Percentiles rank a stretch among this genome's conserved stretches.
These are phyloP conservation scores for Epichloe elymi DNA, from an alignment of 2,329 filamentous ascomycete genomes.

Conservation along the genomic window DNA sequence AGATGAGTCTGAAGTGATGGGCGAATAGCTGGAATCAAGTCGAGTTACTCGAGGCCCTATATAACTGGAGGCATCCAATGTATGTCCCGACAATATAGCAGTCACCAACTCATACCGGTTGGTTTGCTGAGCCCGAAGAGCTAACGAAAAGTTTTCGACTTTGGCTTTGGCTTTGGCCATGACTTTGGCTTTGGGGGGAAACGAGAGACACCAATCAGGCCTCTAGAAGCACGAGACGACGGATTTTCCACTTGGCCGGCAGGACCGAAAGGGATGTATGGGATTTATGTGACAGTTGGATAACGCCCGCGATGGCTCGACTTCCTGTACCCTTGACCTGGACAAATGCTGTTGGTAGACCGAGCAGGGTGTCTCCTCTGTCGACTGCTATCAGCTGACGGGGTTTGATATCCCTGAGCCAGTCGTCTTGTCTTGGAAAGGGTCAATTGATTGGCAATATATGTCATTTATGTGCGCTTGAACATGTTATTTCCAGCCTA, in stretches of 20 bases:
- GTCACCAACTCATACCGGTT: neutral
- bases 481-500: neutral
- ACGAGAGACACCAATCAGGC: constrained; percentile 4
- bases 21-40: neutral
- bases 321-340: constrained; percentile 4
- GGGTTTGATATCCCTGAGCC: neutral
- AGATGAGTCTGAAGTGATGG: neutral
- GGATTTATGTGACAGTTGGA: constrained; percentile 8
- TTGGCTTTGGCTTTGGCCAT: neutral
- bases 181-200: neutral
- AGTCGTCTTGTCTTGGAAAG: neutral
- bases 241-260: constrained; percentile 6
- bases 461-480: neutral
- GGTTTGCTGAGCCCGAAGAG: constrained; percentile 3
- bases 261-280: constrained; percentile 5
- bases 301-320: constrained; percentile 4
- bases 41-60: neutral
- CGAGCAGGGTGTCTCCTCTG: neutral
- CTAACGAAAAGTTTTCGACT: neutral
- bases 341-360: constrained; percentile 3
- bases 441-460: neutral
- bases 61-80: neutral
- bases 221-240: constrained; percentile 3
- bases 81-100: neutral
- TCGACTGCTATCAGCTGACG: neutral